Base-by-base conservation (phyloP, 2,329 filamentous ascomycete species). In the Apiospora arundinis region DNA sequence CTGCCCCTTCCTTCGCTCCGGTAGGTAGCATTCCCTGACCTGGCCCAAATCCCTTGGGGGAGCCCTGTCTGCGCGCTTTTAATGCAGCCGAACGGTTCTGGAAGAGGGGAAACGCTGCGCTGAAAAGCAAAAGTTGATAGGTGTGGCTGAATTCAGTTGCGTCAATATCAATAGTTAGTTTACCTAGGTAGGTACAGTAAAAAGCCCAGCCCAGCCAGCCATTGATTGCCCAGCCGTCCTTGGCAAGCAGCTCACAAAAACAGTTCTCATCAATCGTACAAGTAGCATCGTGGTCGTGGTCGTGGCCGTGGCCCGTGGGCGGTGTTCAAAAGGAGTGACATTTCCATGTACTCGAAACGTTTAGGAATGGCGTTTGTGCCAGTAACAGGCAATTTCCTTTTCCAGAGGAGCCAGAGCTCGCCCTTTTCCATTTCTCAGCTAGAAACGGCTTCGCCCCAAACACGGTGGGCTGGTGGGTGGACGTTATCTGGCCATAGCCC, bases 381-480 rank as follows among this genome's bases (percentile, higher is more conserved):
- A 60, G 32, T 60, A 60, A 16, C 52, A 60, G 52, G 52, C 52
- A 60, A 60, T 60, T 60, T 60, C 52, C 52, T 60, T 60, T 60
- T 60, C 52, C 52, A 45, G 42, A 45, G 42, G 16, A 16, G 42
- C 42, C 42, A 3, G 3, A 32, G 6, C 32, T 32, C 32, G 32
- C 32, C 32, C 48, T 52, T 52, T 25, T 28, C 48, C 23, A 25
- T 28, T 52, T 60, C 28, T 32, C 32, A 18, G 25, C 42, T 45
- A 45, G 42, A 45, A 45, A 45, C 42, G 42, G 52, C 52, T 60
- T 32, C 52, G 52, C 52, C 52, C 52, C 52, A 60, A 60, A 60
- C 52, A 60, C 28, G 5, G 52, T 60, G 52, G 52, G 25, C 52
- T 60, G 52, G 52, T 60, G 28, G 28, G 18, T 60, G 52, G 52